Evolutionary conservation across 805 yeast species (phyloP), one percentile per base, ranked within the genome.

Genomic region (Wickerhamomyces alni): DNA sequence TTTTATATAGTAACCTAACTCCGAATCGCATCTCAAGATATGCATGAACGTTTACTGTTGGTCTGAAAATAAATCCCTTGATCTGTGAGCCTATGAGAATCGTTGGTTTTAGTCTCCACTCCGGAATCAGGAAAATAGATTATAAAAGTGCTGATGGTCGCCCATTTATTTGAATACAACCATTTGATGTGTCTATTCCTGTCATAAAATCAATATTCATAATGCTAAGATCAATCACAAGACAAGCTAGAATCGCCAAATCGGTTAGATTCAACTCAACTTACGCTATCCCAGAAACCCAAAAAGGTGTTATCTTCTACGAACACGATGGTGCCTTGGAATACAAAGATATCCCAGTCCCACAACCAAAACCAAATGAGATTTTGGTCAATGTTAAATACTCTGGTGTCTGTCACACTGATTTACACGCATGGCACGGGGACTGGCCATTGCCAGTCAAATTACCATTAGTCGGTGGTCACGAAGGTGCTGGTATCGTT

Each of bases 331-430:
- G 87, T 53, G 72, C 75, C 43, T 64, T 84, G 51, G 62, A 65
- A 46, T 81, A 79, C 72, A 74, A 74, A 59, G 88, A 85, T 53
- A 76, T 85, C 46, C 83, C 89, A 39, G 91, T 86, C 41, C 94
- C 95, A 55, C 65, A 61, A 36, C 95, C 95, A 54, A 81, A 75
- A 59, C 67, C 86, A 44, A 81, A 79, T 59, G 89, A 87, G 66
- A 71, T 87, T 51, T 73, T 87, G 61, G 71, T 87, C 66, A 79
- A 87, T 63, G 80, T 87, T 64, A 79, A 78, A 67, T 87, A 80
- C 73, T 78, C 95, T 21, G 96, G 96, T 66, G 95, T 87, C 41
- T 87, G 96, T 67, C 96, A 88, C 72, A 86, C 95, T 28, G 96
- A 87, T 60, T 75, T 87, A 62, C 96, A 87, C 70, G 95, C 94